Conservation (phyloP, 306 rosid species). For the Quercus wislizeni region DNA sequence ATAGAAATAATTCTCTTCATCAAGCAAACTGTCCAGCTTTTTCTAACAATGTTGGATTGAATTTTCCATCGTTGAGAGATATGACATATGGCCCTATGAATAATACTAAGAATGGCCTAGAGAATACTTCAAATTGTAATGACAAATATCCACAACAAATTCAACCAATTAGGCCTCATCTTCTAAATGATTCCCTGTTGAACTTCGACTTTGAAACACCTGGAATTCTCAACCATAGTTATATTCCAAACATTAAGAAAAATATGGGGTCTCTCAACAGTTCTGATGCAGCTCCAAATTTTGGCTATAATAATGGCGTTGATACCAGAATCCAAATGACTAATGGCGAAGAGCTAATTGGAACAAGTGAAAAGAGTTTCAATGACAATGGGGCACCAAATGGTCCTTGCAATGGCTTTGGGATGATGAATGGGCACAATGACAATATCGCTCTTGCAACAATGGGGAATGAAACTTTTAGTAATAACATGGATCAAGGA, state of each 20-base stretch:
- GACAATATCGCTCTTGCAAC: background rate
- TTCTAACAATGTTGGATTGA: background rate
- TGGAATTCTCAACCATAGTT: background rate
- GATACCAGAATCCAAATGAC: conserved; percentile 16
- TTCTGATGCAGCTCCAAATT: background rate
- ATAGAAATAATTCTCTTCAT: background rate
- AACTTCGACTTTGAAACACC: background rate
- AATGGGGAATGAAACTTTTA: background rate
- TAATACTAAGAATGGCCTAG: background rate
- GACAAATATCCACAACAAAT: background rate
- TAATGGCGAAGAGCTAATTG: conserved; percentile 5
- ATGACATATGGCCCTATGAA: background rate
- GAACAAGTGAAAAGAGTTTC: background rate
- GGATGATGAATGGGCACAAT: conserved; percentile 6
- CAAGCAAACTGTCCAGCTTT: background rate
- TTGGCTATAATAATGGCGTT: background rate
- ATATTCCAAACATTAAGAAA: background rate
- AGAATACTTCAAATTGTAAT: conserved; percentile 9
- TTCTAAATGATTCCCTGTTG: background rate
- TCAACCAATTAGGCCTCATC: background rate
- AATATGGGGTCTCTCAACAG: background rate
- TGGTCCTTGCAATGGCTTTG: background rate
- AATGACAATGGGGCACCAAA: background rate
- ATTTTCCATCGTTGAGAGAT: conserved; percentile 6
- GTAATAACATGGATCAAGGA: conserved; percentile 7